Evolutionary conservation across 352 stramenopile genomes (phyloP).

Genomic region (Pythium phragmitis): DNA sequence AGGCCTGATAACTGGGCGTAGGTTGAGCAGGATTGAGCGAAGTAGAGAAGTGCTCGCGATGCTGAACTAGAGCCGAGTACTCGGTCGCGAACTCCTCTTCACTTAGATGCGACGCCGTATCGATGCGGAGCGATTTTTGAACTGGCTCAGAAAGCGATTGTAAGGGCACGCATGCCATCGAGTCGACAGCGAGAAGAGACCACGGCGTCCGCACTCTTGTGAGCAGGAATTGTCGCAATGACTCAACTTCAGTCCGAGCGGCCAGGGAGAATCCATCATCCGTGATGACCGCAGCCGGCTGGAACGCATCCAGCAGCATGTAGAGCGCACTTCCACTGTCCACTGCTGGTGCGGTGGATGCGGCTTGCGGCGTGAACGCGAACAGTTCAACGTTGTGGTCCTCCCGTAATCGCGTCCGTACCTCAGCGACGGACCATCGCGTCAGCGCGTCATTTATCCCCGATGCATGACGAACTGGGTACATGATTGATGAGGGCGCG

Average conservation of each 20-base stretch:
- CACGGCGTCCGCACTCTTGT: slow-evolving; percentile 42
- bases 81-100: slow-evolving; percentile 23
- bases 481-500: slow-evolving; percentile 44
- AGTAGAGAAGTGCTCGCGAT: slow-evolving; percentile 1
- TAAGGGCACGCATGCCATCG: slow-evolving; percentile 43
- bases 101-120: slow-evolving; percentile 10
- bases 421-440: slow-evolving; percentile 47
- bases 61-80: slow-evolving; percentile 2
- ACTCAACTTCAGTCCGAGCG: slow-evolving; percentile 20
- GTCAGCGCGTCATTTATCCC: slow-evolving; percentile 57
- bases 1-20: neutral
- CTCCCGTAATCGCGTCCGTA: slow-evolving; percentile 42
- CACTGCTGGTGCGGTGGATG: neutral
- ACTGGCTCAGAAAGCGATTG: slow-evolving; percentile 43
- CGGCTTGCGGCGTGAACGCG: slow-evolving; percentile 34
- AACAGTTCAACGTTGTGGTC: slow-evolving; percentile 44
- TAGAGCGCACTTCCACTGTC: slow-evolving; percentile 19
- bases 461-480: slow-evolving; percentile 51
- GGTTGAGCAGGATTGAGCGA: neutral
- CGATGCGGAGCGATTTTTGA: slow-evolving; percentile 38
- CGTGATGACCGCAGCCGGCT: slow-evolving; percentile 15
- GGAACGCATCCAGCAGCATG: slow-evolving; percentile 15
- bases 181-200: slow-evolving; percentile 63
- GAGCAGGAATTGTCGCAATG: slow-evolving; percentile 19
- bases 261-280: slow-evolving; percentile 27